A percentile compares a stretch with the other conserved stretches of the same genome.
Evolutionary conservation across 176 grass and related monocot genomes (phyloP).

Genomic region (Aegilops tauschii): DNA sequence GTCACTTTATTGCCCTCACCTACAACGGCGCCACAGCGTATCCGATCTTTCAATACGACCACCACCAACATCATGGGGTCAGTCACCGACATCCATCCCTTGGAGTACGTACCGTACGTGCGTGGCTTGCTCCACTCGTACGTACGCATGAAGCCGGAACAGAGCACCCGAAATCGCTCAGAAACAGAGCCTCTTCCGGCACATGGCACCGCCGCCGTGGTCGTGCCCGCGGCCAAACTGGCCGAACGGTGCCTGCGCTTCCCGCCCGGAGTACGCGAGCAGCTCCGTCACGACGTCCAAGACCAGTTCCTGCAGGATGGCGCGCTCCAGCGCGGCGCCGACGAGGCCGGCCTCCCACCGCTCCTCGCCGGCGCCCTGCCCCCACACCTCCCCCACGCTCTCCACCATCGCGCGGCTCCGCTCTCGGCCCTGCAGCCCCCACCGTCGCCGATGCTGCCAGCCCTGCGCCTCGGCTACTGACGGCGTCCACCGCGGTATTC

Average conservation of each 20-base stretch:
- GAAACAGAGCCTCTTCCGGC: conserved; percentile 68
- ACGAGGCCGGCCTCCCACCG: conserved; percentile 47
- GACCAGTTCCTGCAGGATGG: conserved; percentile 62
- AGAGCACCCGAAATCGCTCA: conserved; percentile 15
- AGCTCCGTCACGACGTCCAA: conserved; percentile 52
- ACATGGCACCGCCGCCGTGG: conserved; percentile 20
- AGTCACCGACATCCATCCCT: conserved; percentile 5
- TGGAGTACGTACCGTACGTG: not conserved
- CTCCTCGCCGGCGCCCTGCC: conserved; percentile 39
- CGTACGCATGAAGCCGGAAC: not conserved
- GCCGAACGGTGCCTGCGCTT: not conserved
- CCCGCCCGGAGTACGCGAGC: not conserved
- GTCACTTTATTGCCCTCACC: conserved; percentile 30
- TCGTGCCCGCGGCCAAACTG: not conserved
- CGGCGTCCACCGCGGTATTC: conserved; percentile 4
- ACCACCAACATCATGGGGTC: not conserved
- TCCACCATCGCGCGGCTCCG: conserved; percentile 51
- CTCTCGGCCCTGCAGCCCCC: conserved; percentile 25
- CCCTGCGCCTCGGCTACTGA: conserved; percentile 8
- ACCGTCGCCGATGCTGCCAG: conserved; percentile 31
- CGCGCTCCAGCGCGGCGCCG: conserved; percentile 54
- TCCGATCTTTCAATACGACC: conserved; percentile 17
- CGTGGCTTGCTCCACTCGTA: not conserved
- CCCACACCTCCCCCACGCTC: conserved; percentile 59
- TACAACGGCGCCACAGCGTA: conserved; percentile 23